Evolutionary conservation across 1,284 basidiomycete species (phyloP), one percentile per base, ranked within the genome.

Genomic region (Heliocybe sulcata): DNA sequence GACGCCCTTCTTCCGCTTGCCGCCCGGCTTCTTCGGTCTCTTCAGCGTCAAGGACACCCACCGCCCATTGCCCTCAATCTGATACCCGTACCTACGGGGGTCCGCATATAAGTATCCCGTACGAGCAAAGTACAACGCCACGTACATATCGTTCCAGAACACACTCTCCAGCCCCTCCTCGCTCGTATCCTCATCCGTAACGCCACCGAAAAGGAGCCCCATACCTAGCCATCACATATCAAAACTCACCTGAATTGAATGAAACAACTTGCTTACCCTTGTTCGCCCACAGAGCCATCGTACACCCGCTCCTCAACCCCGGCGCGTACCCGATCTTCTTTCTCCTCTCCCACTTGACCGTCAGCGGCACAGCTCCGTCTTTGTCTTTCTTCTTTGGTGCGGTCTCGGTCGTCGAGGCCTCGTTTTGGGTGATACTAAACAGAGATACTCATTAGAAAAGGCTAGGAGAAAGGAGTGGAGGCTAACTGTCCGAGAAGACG

Each of bases 181-280:
- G 56, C 82, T 81, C 26, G 79, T 85, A 64, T 97, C 94, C 57
- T 93, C 89, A 63, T 98, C 94, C 4, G 86, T 88, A 0, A 97
- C 94, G 3, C 94, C 94, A 12, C 94, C 94, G 64, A 97, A 98
- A 52, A 95, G 70, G 1, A 97, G 76, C 1, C 92, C 93, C 63
- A 83, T 87, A 25, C 47, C 47, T 49, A 49, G 4, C 42, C 10
- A 16, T 26, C 27, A 26, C 4, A 4, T 12, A 16, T 22, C 4
- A 9, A 12, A 16, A 6, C 27, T 49, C 47, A 20, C 8, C 16
- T 16, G 27, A 49, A 25, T 22, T n/a, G 22, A 11, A 25, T 29
- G 23, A 47, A 47, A 47, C 19, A 47, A n/a, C n/a, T n/a, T n/a
- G 16, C 42, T 19, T 12, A 49, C 73, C 76, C 60, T 79, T 83